phyloP scores from a whole-genome alignment of 2,329 filamentous ascomycete genomes.

The Madurella mycetomatis region DNA sequence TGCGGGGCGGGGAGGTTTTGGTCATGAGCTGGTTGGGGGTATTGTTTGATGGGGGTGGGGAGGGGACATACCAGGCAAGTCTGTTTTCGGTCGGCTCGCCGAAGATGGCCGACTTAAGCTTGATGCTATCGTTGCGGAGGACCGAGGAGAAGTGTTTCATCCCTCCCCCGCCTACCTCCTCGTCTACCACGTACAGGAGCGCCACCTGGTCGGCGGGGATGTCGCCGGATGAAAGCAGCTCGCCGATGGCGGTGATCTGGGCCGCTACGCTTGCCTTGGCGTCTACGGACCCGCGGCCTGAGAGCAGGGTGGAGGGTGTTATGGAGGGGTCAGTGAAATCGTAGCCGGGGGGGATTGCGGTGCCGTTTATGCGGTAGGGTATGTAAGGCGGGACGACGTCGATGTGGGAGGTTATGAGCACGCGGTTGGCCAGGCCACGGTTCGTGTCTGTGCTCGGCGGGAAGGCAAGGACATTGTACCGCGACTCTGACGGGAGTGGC shows the following conservation, averaged over 20 bases:
- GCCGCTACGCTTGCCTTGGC: conserved; percentile 67
- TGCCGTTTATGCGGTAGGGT: conserved; percentile 54
- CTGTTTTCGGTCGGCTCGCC: conserved; percentile 89
- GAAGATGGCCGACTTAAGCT: conserved; percentile 70
- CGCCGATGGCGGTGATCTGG: conserved; percentile 64
- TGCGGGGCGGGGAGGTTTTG: too few relatives aligned
- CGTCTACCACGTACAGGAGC: conserved; percentile 70
- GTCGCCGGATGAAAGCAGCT: conserved; percentile 42
- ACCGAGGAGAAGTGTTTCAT: conserved; percentile 58
- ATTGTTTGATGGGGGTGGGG: too few relatives aligned
- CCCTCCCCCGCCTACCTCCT: conserved; percentile 76
- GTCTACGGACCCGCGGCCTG: conserved; percentile 70
- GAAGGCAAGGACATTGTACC: conserved; percentile 72
- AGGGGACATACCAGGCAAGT: conserved; percentile 55
- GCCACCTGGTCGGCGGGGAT: conserved; percentile 34
- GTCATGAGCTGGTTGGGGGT: too few relatives aligned
- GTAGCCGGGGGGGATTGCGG: background rate
- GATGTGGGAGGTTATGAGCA: conserved; percentile 76
- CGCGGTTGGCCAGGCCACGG: conserved; percentile 52
- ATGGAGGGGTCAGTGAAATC: conserved; percentile 30
- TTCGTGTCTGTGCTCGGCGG: conserved; percentile 47
- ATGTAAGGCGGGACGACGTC: conserved; percentile 73
- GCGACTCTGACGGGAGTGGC: conserved; percentile 39
- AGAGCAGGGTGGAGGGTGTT: conserved; percentile 50
- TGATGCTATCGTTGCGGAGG: conserved; percentile 13